These are phyloP conservation scores for Amanita pallidorosea DNA, from an alignment of 768 basidiomycete genomes.

Conservation along the genomic window DNA sequence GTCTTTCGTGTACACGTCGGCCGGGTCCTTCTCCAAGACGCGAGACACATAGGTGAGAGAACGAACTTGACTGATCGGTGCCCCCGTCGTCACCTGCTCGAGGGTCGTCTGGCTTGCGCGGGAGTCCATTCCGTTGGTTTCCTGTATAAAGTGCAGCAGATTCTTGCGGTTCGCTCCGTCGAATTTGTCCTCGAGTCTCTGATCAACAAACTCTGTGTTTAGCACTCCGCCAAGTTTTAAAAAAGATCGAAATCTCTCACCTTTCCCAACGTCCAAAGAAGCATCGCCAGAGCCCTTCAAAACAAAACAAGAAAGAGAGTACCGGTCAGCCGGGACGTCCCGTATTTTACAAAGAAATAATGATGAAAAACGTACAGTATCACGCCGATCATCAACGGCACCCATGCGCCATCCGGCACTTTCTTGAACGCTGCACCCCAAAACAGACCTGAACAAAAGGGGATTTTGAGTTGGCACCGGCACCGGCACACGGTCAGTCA, in stretches of 20 bases:
- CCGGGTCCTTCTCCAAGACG: conserved; percentile 6
- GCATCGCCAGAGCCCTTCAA: conserved; percentile 32
- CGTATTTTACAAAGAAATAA: too few relatives aligned
- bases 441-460: conserved; percentile 30
- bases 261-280: conserved; percentile 60
- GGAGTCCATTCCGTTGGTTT: conserved; percentile 11
- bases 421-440: conserved; percentile 56
- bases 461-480: too few relatives aligned
- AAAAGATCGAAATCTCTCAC: too few relatives aligned
- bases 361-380: conserved; percentile 27
- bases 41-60: conserved; percentile 12
- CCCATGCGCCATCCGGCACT: conserved; percentile 57
- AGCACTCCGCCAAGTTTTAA: too few relatives aligned
- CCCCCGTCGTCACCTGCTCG: conserved; percentile 1
- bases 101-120: conserved; percentile 5
- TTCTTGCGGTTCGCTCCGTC: conserved; percentile 47
- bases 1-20: conserved; percentile 6
- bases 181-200: conserved; percentile 50
- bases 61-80: conserved; percentile 6
- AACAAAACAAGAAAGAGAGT: too few relatives aligned
- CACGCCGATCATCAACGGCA: conserved; percentile 47
- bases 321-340: too few relatives aligned
- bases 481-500: too few relatives aligned
- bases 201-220: conserved; percentile 5
- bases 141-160: conserved; percentile 43